These are phyloP conservation scores for Westerdykella ornata DNA, from an alignment of 2,329 filamentous ascomycete genomes.

Conservation along the genomic window DNA sequence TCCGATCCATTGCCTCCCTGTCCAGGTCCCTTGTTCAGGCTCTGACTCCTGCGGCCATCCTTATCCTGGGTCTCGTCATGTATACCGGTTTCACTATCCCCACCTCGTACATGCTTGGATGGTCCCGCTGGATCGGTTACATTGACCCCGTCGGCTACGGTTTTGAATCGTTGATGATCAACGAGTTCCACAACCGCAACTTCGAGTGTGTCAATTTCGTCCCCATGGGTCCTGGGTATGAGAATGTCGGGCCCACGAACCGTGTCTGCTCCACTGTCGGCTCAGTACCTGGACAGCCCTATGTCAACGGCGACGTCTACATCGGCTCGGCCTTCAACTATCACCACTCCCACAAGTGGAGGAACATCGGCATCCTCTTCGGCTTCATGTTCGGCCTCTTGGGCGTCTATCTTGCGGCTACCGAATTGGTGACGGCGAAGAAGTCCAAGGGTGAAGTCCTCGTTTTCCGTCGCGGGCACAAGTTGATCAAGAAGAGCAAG, in stretches of 20 bases:
- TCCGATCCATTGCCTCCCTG: slow-evolving; percentile 70
- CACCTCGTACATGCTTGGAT: slow-evolving; percentile 61
- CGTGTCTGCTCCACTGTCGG: slow-evolving; percentile 40
- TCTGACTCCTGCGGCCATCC: slow-evolving; percentile 49
- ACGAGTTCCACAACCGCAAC: slow-evolving; percentile 65
- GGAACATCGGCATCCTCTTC: slow-evolving; percentile 44
- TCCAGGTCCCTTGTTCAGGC: slow-evolving; percentile 60
- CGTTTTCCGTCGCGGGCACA: slow-evolving; percentile 45
- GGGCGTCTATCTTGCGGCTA: slow-evolving; percentile 39
- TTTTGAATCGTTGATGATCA: slow-evolving; percentile 74
- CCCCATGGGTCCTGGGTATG: slow-evolving; percentile 39
- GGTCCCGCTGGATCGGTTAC: slow-evolving; percentile 80
- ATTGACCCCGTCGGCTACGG: slow-evolving; percentile 72
- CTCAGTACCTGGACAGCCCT: slow-evolving; percentile 33
- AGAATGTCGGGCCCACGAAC: slow-evolving; percentile 22
- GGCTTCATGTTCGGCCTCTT: slow-evolving; percentile 42
- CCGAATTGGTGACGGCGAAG: slow-evolving; percentile 44
- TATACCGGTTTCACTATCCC: slow-evolving; percentile 60
- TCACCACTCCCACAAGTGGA: slow-evolving; percentile 39
- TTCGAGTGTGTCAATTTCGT: slow-evolving; percentile 49
- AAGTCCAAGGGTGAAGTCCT: slow-evolving; percentile 49
- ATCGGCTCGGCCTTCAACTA: slow-evolving; percentile 33
- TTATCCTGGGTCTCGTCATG: slow-evolving; percentile 60
- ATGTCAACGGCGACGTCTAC: slow-evolving; percentile 38
- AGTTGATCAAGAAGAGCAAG: slow-evolving; percentile 48